Evolutionary conservation across 371 early-diverging fungal genomes (phyloP).

Genomic region (Apophysomyces elegans): DNA sequence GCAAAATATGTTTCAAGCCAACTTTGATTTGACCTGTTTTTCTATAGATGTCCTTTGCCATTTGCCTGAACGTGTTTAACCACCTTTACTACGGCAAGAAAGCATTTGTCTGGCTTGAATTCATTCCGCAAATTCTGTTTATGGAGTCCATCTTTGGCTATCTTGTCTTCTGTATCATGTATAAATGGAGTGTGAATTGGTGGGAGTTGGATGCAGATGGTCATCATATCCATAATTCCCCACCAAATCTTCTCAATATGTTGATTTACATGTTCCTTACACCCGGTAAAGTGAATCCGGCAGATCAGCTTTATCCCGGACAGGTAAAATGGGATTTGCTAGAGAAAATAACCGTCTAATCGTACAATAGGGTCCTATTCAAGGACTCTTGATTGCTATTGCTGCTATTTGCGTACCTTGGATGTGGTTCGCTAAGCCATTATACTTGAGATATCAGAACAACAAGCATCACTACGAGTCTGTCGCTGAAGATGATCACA

Average conservation of each 20-base stretch:
- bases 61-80: conserved; percentile 92
- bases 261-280: conserved; percentile 99
- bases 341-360: neutral
- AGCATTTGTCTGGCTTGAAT: conserved; percentile 83
- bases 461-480: conserved; percentile 77
- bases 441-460: conserved; percentile 82
- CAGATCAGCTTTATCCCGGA: conserved; percentile 81
- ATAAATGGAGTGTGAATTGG: conserved; percentile 98
- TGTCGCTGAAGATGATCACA: conserved; percentile 50
- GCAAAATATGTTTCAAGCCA: conserved; percentile 10
- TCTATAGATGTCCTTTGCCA: conserved; percentile 91
- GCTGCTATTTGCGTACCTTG: conserved; percentile 97
- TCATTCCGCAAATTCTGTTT: conserved; percentile 96
- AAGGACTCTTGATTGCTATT: conserved; percentile 81
- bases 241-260: conserved; percentile 97
- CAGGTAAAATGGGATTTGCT: conserved; percentile 62
- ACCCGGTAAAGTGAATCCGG: conserved; percentile 86
- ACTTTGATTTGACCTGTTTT: neutral
- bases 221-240: conserved; percentile 67
- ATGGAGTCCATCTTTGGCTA: conserved; percentile 97
- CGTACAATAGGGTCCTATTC: conserved; percentile 71
- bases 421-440: conserved; percentile 98
- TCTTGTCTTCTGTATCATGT: conserved; percentile 89
- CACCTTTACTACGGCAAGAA: conserved; percentile 86
- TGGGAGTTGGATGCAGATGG: conserved; percentile 71